Base-by-base conservation (phyloP, 2,329 filamentous ascomycete species). In the Dothiorella sarmentorum region DNA sequence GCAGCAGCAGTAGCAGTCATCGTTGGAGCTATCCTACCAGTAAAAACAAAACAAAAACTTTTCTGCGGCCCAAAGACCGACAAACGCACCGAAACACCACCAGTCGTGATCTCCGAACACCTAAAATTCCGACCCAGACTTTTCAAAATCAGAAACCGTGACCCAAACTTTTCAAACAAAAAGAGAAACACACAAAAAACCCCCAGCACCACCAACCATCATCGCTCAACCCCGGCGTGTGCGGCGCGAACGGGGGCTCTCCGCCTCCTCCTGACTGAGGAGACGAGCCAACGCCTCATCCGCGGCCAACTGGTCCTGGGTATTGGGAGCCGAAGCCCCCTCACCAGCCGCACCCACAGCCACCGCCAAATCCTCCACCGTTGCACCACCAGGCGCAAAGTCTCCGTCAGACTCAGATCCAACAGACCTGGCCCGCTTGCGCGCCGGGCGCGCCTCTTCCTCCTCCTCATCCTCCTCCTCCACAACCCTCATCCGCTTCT, bases 241-340 rank as follows among this genome's bases (percentile, higher is more conserved):
- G 9, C 49, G 49, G 49, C 49, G 49, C 7, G 61, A 61, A 13
- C 61, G 66, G 10, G 67, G 62, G 20, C 67, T 63, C 9, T 70
- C 69, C 56, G 81, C 80, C 63, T 82, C 79, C 63, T 84, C 77
- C 31, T 80, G 73, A 64, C 88, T 85, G 52, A 88, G 73, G 44
- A 73, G 73, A 42, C 77, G 72, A 31, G 85, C 85, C 42, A 88
- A 68, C 44, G 79, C 75, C 13, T 78, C 82, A 67, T 82, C 80
- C 3, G 69, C 64, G 5, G 68, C 69, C 26, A 73, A 22, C 20
- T 40, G 49, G 35, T 33, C 49, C 49, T 26, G 47, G 47, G 15
- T 52, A 13, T 52, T 27, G 47, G 47, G 31, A 5, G 31, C 45
- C 29, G 45, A 35, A n/a, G 27, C 18, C 15, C 20, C 47, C 47